phyloP scores from a whole-genome alignment of 352 stramenopile species.

The Phytophthora vignae region DNA sequence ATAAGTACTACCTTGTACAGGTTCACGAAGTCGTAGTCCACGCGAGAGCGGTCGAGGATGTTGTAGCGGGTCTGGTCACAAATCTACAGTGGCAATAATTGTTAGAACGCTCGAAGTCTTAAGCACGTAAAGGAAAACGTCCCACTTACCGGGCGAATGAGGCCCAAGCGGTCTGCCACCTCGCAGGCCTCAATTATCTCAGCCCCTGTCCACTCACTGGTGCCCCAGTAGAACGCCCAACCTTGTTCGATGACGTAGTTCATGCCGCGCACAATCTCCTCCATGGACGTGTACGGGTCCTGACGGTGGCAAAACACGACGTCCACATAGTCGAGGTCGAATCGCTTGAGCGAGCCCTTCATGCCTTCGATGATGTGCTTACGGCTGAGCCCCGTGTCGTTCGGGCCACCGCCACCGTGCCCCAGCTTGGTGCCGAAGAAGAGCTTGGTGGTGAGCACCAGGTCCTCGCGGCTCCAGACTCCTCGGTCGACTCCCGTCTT shows the following conservation, averaged over 20 bases:
- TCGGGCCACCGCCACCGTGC: conserved; percentile 10
- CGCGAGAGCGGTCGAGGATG: conserved; percentile 67
- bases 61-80: conserved; percentile 80
- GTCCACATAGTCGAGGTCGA: conserved; percentile 67
- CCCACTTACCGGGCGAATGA: conserved; percentile 52
- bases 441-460: conserved; percentile 67
- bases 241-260: conserved; percentile 70
- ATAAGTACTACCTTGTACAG: conserved; percentile 45
- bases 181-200: conserved; percentile 64
- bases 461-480: conserved; percentile 49
- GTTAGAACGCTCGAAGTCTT: background rate
- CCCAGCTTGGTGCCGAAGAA: conserved; percentile 40
- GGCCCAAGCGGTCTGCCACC: conserved; percentile 51
- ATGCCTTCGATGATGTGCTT: conserved; percentile 64
- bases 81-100: conserved; percentile 21
- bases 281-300: conserved; percentile 67
- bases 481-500: conserved; percentile 44
- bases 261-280: conserved; percentile 77
- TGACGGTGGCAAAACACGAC: conserved; percentile 74
- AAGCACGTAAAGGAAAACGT: background rate
- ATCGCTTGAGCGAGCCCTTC: conserved; percentile 59
- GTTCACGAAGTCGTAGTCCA: conserved; percentile 73
- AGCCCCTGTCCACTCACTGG: conserved; percentile 69
- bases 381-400: conserved; percentile 42
- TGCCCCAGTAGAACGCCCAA: conserved; percentile 78